Base-by-base conservation (phyloP, 2,329 filamentous ascomycete genomes). In the Bipolaris zeicola region DNA sequence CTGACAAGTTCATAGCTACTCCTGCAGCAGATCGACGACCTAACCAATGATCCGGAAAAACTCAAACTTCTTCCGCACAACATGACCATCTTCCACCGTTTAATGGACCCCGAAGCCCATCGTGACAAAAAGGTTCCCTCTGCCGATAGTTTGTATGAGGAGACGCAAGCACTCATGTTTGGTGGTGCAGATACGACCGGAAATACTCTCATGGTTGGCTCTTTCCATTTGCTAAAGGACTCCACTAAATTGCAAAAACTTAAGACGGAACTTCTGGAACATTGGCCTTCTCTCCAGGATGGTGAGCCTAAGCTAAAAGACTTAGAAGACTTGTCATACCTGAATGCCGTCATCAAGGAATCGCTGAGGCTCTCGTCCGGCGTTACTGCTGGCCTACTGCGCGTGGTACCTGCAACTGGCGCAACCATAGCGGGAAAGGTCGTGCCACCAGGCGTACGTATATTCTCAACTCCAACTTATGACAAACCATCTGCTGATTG, bases 161-260 rank as follows among this genome's bases (percentile, higher is more conserved):
- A 82, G 68, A 76, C 75, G 1, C 75, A 78, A 61, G 76, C 77
- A 0, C 68, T 83, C 47, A 70, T 82, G 60, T 81, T 81, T 59
- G 80, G 74, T 6, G 81, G 80, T 13, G 73, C 73, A 11, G 79
- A 82, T 53, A 82, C 80, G 0, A 74, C 76, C 5, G 79, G 74
- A 0, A 78, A 76, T 38, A 72, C 78, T 1, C 59, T 80, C 6
- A 77, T 77, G 69, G 61, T 78, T 7, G 80, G 78, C 0, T 71
- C 71, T 1, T 80, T 74, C 55, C 69, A 81, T 47, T 52, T 82
- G 24, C 66, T 81, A 3, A 66, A 75, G 26, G 58, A 72, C 1
- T 73, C 74, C 0, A 57, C 64, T 0, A 61, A 74, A 14, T 55
- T 76, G 34, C 48, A 70, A 13, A 73, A 65, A 43, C 62, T 82